Evolutionary conservation across 495 filamentous ascomycete genomes (phyloP), one percentile per base, ranked within the genome.

Genomic region (Oleoguttula mirabilis): DNA sequence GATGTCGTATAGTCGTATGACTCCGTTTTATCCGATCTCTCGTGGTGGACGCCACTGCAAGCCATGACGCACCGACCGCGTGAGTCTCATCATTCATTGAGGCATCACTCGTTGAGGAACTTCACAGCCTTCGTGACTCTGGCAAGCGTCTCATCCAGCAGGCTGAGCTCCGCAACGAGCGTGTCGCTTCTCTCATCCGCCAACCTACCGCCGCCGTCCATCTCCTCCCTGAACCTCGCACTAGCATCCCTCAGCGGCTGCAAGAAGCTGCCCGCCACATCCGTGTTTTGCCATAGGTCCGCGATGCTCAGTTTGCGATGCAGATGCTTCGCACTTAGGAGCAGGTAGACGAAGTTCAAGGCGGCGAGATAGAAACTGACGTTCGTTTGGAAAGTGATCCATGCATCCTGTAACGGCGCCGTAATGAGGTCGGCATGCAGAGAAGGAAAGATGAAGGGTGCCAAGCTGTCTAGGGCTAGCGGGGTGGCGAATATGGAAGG

Each of bases 401-500:
- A 62, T 11, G 57, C 51, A 22, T 68, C 60, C 10, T 42, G 25
- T 4, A 61, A 21, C 3, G 60, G 50, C 6, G 53, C 51, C 2
- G 46, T 52, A 19, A 60, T 54, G 1, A 56, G 43, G 11, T 52
- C 47, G 21, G 36, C 23, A 0, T 51, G 34, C 7, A 62, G 61
- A 43, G 68, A 57, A 2, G 66, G 66, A 48, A 71, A 73, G 40
- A 74, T 55, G 45, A 58, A 66, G n/a, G 66, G 61, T 32, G 62
- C 48, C 3, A 76, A 50, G 22, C 67, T 67, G 36, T 65, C 55
- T 3, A 75, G 56, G 5, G 64, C 60, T 22, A 63, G 63, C 3
- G 74, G 66, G 1, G 65, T 71, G 7, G 73, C 57, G 47, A 84
- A 88, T 22, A 81, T 66, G 7, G 58, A 57, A n/a, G 21, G 22